Conservation (phyloP, 176 grass and related monocot species). For the Hordeum vulgare region DNA sequence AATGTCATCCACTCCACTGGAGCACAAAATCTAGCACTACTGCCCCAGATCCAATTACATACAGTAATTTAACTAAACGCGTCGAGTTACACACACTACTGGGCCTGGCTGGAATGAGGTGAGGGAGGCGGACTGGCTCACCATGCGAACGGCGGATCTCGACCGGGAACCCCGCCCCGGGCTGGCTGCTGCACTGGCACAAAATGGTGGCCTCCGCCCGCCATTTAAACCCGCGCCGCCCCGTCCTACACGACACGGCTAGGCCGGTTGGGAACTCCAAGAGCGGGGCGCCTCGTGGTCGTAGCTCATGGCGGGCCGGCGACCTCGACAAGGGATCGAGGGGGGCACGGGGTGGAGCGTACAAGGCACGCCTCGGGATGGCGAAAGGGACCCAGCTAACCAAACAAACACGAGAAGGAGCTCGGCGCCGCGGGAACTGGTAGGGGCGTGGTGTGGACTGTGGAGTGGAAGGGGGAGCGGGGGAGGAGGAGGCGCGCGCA, state of each 20-base stretch:
- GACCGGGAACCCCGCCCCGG: too few species aligned
- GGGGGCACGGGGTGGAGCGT: not conserved
- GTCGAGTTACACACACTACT: not conserved
- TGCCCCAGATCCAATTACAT: not conserved
- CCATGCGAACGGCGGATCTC: not conserved
- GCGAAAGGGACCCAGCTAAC: not conserved
- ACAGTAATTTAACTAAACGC: not conserved
- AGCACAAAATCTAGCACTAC: too few species aligned
- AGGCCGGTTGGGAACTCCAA: not conserved
- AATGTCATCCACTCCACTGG: too few species aligned
- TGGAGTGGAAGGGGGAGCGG: not conserved
- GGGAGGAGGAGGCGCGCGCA: not conserved
- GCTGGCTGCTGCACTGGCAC: not conserved
- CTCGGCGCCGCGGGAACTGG: not conserved
- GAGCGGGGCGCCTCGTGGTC: constrained; percentile 11
- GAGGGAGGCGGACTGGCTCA: not conserved
- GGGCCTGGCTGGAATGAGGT: not conserved
- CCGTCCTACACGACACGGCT: not conserved
- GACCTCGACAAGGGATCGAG: not conserved
- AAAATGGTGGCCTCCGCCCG: not conserved
- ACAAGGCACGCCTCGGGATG: constrained; percentile 1
- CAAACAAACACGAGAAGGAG: not conserved
- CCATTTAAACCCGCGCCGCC: not conserved
- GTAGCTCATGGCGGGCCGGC: not conserved
- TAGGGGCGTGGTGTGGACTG: not conserved